Evolutionary conservation across 2,329 filamentous ascomycete species (phyloP).

Genomic region (Beauveria sp.): DNA sequence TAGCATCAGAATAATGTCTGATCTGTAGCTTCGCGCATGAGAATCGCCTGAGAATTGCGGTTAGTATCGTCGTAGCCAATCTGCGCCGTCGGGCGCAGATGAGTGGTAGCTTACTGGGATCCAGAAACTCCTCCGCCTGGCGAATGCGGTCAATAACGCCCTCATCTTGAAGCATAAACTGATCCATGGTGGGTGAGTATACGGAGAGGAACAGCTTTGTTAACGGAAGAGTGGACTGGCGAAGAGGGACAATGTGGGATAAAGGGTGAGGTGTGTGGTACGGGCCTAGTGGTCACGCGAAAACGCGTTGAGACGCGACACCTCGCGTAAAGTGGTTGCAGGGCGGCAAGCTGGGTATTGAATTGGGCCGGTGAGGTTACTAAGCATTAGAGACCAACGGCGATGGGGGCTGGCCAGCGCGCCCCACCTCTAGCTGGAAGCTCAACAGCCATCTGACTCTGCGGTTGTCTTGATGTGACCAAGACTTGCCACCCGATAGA

Average conservation of each 20-base stretch:
- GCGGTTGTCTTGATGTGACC: background rate
- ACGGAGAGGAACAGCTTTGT: slow-evolving; percentile 1
- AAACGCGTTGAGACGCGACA: slow-evolving; percentile 14
- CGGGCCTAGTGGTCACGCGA: slow-evolving; percentile 4
- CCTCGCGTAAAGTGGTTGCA: slow-evolving; percentile 19
- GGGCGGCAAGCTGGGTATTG: background rate
- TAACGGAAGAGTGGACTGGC: slow-evolving; percentile 8
- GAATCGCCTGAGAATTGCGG: slow-evolving; percentile 27
- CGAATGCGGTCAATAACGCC: slow-evolving; percentile 76
- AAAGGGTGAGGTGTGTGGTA: slow-evolving; percentile 3
- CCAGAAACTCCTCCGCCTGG: slow-evolving; percentile 84
- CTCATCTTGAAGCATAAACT: slow-evolving; percentile 72
- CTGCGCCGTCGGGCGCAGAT: background rate
- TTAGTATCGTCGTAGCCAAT: background rate
- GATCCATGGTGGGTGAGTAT: slow-evolving; percentile 52
- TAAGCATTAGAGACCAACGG: slow-evolving; percentile 2
- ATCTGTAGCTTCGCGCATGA: slow-evolving; percentile 66
- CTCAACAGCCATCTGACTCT: background rate
- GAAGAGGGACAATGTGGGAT: slow-evolving; percentile 4
- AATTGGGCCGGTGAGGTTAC: background rate
- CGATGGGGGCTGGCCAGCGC: background rate
- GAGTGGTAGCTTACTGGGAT: slow-evolving; percentile 62
- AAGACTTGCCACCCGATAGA: background rate
- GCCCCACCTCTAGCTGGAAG: background rate
- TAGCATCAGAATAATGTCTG: slow-evolving; percentile 76